Base-by-base conservation (phyloP, 352 stramenopile species). In the Detonula confervacea region DNA sequence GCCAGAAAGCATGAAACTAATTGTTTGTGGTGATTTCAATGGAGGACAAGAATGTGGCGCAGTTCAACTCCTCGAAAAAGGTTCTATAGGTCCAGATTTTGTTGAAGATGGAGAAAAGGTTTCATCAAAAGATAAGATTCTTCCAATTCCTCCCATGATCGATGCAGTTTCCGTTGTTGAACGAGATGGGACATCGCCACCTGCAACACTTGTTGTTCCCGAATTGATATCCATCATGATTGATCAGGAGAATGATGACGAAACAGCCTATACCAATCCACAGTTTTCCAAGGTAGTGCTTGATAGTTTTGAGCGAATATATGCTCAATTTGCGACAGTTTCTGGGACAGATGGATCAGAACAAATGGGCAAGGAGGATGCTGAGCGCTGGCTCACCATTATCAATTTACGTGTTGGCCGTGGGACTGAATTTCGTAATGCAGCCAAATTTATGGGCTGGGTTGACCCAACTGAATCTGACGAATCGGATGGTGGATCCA, bases 1-100 rank as follows among this genome's bases (percentile, higher is more conserved):
- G 55, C 87, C 84, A 16, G 68, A 86, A 69, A 70, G 77, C 61
- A 42, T 85, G 1, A 77, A 62, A 27, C 29, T 94, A 20, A 88
- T 95, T 60, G 80, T 95, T 30, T 94, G 89, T 74, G 88, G 90
- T 18, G 90, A 95, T 77, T 93, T 95, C 52, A 95, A 95, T 83
- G 90, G 90, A n/a, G 86, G 87, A n/a, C 35, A 67, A 22, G 88
- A 91, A 71, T 91, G 74, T 65, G 89, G 81, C n/a, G 87, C 89
- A 39, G 74, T 92, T 18, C 83, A 83, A 30, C 83, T 80, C 44
- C 61, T 94, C 25, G 89, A 92, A 75, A 79, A 87, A 54, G 87
- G 89, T 55, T 72, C 54, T n/a, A 60, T 94, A 11, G 83, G 82
- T 24, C 64, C 83, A 47, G 80, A 69, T 8, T 93, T 94, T 79